Percentiles rank a stretch among this genome's conserved stretches.
phyloP scores from a whole-genome alignment of 2,329 filamentous ascomycete species.

The Hysterium pulicare region DNA sequence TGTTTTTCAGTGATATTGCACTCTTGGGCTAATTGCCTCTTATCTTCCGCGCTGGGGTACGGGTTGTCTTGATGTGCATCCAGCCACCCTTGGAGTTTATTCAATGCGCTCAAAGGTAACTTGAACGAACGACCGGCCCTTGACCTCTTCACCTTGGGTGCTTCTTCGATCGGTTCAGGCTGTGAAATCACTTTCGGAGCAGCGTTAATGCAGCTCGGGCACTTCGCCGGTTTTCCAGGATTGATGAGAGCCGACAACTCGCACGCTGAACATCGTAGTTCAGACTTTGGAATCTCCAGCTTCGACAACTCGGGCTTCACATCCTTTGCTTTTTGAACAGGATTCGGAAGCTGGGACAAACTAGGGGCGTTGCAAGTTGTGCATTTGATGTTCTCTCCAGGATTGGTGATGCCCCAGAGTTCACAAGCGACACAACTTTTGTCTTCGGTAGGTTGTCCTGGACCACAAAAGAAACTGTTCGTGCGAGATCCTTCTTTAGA shows the following conservation, averaged over 20 bases:
- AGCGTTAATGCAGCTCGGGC: background rate
- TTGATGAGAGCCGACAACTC: conserved; percentile 18
- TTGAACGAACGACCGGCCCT: conserved; percentile 26
- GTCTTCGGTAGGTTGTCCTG: conserved; percentile 7
- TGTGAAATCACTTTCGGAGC: background rate
- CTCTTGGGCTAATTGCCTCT: conserved; percentile 24
- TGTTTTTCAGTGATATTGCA: conserved; percentile 35
- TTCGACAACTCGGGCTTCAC: conserved; percentile 4
- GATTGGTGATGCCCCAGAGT: conserved; percentile 21
- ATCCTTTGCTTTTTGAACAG: conserved; percentile 5
- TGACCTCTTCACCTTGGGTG: conserved; percentile 23
- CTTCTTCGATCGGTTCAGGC: background rate
- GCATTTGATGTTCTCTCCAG: conserved; percentile 19
- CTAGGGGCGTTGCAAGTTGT: conserved; percentile 15
- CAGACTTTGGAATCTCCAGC: background rate
- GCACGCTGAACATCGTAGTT: conserved; percentile 20
- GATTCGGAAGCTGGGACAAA: background rate
- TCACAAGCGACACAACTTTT: conserved; percentile 20
- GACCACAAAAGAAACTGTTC: conserved; percentile 10
- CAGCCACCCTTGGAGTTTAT: conserved; percentile 27
- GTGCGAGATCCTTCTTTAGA: conserved; percentile 9
- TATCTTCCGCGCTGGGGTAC: conserved; percentile 28
- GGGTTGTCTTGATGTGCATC: conserved; percentile 26
- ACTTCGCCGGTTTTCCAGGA: conserved; percentile 3
- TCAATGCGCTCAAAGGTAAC: conserved; percentile 26